Percentiles rank a stretch among this genome's conserved stretches.
Evolutionary conservation across 345 rosid species (phyloP).

Genomic region (Pugionium dolabratum): DNA sequence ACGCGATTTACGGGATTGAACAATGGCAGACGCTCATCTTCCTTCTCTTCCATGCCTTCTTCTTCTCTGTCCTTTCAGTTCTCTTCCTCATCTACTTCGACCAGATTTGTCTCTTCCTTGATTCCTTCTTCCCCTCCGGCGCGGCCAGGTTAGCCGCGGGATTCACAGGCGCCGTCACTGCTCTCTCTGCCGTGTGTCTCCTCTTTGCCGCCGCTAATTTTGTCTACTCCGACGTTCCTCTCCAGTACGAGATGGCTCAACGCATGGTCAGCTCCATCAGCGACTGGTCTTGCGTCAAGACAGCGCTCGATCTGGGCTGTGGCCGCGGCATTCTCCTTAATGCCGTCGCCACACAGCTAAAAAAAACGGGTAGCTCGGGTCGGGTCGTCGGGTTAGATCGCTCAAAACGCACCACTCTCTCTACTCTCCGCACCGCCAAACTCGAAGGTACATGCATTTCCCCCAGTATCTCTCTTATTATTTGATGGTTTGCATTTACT

Average conservation of each 20-base stretch:
- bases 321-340: conserved; percentile 92
- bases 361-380: conserved; percentile 93
- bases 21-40: conserved; percentile 90
- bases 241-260: conserved; percentile 89
- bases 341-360: conserved; percentile 91
- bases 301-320: conserved; percentile 90
- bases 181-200: conserved; percentile 78
- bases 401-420: conserved; percentile 73
- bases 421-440: conserved; percentile 87
- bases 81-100: conserved; percentile 81
- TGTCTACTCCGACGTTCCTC: conserved; percentile 76
- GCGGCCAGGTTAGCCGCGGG: conserved; percentile 81
- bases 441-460: conserved; percentile 57
- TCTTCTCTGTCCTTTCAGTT: conserved; percentile 67
- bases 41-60: conserved; percentile 66
- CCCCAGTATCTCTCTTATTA: too few species aligned
- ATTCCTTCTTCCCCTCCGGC: conserved; percentile 47
- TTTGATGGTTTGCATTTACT: too few species aligned
- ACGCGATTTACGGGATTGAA: conserved; percentile 87
- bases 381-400: conserved; percentile 94
- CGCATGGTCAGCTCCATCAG: conserved; percentile 75
- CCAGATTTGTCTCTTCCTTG: conserved; percentile 58
- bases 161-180: conserved; percentile 72
- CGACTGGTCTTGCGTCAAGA: conserved; percentile 92
- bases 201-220: conserved; percentile 87